Percentiles rank a stretch among this genome's conserved stretches.
phyloP scores from a whole-genome alignment of 139 green algal species.

The Chlamydomonas asymmetrica region DNA sequence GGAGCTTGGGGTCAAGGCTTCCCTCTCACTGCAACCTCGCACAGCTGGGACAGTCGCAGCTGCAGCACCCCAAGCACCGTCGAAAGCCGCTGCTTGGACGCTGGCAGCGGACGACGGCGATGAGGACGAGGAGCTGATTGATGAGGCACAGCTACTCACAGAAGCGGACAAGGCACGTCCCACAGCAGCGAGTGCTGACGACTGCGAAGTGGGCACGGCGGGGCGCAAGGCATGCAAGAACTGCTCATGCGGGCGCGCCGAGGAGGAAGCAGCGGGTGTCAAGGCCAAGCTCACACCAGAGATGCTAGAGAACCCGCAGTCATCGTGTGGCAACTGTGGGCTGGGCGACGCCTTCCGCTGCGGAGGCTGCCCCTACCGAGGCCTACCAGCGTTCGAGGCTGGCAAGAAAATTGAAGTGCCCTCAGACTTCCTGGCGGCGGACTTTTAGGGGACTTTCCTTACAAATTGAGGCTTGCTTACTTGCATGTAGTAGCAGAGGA shows the following conservation, averaged over 20 bases:
- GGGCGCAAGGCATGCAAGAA: constrained; percentile 94
- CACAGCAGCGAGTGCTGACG: constrained; percentile 32
- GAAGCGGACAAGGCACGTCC: constrained; percentile 75
- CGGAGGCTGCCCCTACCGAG: constrained; percentile 90
- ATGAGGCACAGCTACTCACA: constrained; percentile 92
- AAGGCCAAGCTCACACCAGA: constrained; percentile 78
- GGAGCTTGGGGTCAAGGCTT: constrained; percentile 57
- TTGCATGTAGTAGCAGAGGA: too few species aligned
- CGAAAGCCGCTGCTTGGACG: constrained; percentile 30
- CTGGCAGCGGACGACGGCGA: constrained; percentile 36
- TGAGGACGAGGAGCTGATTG: constrained; percentile 83
- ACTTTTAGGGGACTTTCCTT: constrained; percentile 51
- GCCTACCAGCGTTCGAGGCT: constrained; percentile 89
- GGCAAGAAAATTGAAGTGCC: constrained; percentile 86
- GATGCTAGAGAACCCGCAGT: constrained; percentile 91
- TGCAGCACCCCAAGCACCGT: constrained; percentile 10
- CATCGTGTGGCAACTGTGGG: constrained; percentile 86
- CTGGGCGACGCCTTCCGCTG: constrained; percentile 97
- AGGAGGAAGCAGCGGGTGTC: constrained; percentile 69
- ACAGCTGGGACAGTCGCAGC: constrained; percentile 15
- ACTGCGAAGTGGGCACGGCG: constrained; percentile 59
- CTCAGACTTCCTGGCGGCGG: constrained; percentile 70
- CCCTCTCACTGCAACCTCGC: constrained; percentile 52
- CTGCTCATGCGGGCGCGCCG: constrained; percentile 92
- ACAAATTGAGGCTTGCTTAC: too few species aligned